Evolutionary conservation across 2,329 filamentous ascomycete species (phyloP).

Genomic region (Aspergillus arachidicola): DNA sequence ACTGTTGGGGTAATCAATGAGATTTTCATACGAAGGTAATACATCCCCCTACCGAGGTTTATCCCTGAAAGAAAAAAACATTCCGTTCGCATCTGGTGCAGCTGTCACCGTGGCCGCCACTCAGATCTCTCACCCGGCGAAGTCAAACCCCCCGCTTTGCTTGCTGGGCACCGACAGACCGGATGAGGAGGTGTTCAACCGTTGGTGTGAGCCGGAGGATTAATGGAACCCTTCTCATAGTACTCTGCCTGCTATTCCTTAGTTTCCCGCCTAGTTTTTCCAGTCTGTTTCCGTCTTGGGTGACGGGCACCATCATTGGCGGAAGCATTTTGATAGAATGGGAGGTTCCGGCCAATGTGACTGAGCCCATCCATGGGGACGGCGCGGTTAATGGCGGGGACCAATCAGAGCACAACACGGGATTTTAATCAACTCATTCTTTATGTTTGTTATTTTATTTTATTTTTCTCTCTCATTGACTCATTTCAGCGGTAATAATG

Average conservation of each 20-base stretch:
- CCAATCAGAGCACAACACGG: not conserved
- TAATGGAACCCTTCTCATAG: not conserved
- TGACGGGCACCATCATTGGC: not conserved
- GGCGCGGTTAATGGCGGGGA: not conserved
- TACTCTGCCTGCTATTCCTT: too few species aligned
- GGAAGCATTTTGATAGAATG: not conserved
- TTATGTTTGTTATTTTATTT: not conserved
- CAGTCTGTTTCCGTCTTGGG: conserved; percentile 7
- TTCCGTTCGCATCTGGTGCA: not conserved
- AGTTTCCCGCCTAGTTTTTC: too few species aligned
- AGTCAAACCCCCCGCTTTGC: conserved; percentile 7
- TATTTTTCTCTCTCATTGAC: not conserved
- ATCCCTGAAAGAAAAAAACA: not conserved
- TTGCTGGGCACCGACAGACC: conserved; percentile 19
- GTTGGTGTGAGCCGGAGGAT: conserved; percentile 6
- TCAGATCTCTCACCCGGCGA: conserved; percentile 7
- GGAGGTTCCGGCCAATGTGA: not conserved
- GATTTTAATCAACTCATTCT: not conserved
- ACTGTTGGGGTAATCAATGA: not conserved
- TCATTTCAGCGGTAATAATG: not conserved
- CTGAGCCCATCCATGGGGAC: not conserved
- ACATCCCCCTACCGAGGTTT: not conserved
- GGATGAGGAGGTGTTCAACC: conserved; percentile 11
- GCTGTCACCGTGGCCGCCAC: conserved; percentile 21
- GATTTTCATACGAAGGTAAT: not conserved